Conservation (phyloP, 176 grass and related monocot genomes). For the Chloris gayana region DNA sequence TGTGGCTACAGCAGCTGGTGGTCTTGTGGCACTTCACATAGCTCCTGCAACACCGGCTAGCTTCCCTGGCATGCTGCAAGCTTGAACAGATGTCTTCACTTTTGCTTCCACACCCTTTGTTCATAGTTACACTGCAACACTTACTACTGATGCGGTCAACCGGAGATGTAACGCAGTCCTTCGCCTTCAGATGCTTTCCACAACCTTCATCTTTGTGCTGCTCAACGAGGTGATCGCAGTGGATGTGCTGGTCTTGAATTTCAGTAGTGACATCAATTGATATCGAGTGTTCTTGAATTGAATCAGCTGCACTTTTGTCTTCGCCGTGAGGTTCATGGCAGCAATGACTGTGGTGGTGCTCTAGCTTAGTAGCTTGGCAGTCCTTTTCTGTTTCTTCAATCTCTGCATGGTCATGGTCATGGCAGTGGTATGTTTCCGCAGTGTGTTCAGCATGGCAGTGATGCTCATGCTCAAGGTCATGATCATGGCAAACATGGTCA, state of each 20-base stretch:
- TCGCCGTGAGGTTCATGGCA: slow-evolving; percentile 50
- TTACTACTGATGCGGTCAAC: slow-evolving; percentile 10
- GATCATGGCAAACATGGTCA: slow-evolving; percentile 43
- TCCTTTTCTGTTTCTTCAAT: slow-evolving; percentile 34
- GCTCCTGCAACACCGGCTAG: slow-evolving; percentile 60
- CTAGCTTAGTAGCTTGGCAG: slow-evolving; percentile 28
- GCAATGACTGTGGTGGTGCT: slow-evolving; percentile 35
- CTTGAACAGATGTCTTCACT: slow-evolving; percentile 45
- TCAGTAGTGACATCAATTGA: slow-evolving; percentile 5
- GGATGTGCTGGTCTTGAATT: slow-evolving; percentile 33
- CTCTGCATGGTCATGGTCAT: slow-evolving; percentile 40
- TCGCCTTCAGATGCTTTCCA: slow-evolving; percentile 11
- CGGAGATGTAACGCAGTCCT: neutral
- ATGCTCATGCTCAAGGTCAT: slow-evolving; percentile 43
- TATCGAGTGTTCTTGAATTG: slow-evolving; percentile 42
- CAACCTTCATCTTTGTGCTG: slow-evolving; percentile 31
- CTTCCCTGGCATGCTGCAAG: slow-evolving; percentile 38
- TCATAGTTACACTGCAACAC: slow-evolving; percentile 21
- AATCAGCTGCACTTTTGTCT: slow-evolving; percentile 5
- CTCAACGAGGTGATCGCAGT: neutral
- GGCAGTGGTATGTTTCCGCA: slow-evolving; percentile 36
- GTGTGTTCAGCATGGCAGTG: slow-evolving; percentile 38
- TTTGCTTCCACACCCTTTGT: slow-evolving; percentile 28
- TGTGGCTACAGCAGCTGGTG: slow-evolving; percentile 62
- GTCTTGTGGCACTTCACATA: slow-evolving; percentile 51